phyloP scores from a whole-genome alignment of 768 basidiomycete species.

The Glaciozyma martinii region DNA sequence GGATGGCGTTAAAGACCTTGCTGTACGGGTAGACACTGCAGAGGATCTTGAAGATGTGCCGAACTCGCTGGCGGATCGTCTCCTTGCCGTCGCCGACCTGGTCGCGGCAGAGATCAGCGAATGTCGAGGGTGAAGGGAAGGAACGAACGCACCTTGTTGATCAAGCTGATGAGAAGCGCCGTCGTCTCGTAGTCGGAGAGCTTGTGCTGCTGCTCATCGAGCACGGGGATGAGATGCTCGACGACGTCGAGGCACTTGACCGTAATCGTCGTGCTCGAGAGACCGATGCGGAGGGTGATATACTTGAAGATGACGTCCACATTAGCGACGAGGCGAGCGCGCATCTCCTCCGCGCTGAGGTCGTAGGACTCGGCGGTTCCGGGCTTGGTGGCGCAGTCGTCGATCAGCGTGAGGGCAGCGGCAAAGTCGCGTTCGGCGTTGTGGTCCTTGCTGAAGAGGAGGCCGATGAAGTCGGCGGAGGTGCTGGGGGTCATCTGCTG shows the following conservation, averaged over 20 bases:
- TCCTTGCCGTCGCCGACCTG: constrained; percentile 91
- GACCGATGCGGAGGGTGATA: constrained; percentile 75
- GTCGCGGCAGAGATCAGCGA: constrained; percentile 5
- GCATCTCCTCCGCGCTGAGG: constrained; percentile 46
- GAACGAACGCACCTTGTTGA: constrained; percentile 60
- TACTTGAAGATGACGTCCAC: constrained; percentile 91
- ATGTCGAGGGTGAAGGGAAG: too few relatives aligned
- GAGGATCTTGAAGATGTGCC: constrained; percentile 71
- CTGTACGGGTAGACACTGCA: constrained; percentile 90
- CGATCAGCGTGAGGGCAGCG: constrained; percentile 60
- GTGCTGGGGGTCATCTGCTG: constrained; percentile 83
- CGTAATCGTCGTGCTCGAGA: constrained; percentile 80
- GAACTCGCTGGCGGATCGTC: constrained; percentile 65
- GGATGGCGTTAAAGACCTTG: constrained; percentile 73
- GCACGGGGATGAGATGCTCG: constrained; percentile 64
- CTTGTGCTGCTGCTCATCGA: constrained; percentile 64
- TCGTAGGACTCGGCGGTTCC: constrained; percentile 51
- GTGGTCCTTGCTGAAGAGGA: constrained; percentile 90
- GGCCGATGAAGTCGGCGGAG: constrained; percentile 62
- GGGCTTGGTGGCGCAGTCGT: constrained; percentile 52
- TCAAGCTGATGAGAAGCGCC: constrained; percentile 78
- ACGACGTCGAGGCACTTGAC: constrained; percentile 82
- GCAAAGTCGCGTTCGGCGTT: constrained; percentile 88
- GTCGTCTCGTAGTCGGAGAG: constrained; percentile 76
- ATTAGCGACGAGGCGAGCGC: constrained; percentile 66